Evolutionary conservation across 768 basidiomycete species (phyloP).

Genomic region (Daedalea quercina): DNA sequence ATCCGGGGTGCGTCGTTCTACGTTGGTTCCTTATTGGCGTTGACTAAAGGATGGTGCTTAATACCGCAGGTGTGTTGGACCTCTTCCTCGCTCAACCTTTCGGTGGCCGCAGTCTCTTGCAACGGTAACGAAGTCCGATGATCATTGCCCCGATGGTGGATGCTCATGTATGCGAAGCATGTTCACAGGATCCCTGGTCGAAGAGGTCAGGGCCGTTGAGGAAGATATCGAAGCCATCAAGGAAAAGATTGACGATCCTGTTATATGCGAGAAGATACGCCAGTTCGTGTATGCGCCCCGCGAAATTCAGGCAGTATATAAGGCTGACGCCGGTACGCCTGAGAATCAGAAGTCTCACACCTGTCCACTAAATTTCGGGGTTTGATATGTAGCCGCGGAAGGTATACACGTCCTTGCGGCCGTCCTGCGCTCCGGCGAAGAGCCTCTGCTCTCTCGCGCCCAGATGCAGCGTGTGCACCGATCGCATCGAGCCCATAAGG

Average conservation of each 20-base stretch:
- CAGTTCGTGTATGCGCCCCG: slow-evolving; percentile 81
- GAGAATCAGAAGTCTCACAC: no score
- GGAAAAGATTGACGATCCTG: slow-evolving; percentile 82
- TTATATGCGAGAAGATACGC: slow-evolving; percentile 83
- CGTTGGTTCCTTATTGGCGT: neutral
- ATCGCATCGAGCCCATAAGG: slow-evolving; percentile 69
- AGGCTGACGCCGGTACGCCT: slow-evolving; percentile 70
- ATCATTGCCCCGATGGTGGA: neutral
- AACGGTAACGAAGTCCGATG: slow-evolving; percentile 47
- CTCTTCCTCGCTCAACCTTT: slow-evolving; percentile 97
- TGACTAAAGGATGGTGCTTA: neutral
- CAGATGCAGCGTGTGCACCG: slow-evolving; percentile 79
- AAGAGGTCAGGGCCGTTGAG: slow-evolving; percentile 80
- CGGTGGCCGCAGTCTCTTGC: slow-evolving; percentile 85
- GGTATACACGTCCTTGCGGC: slow-evolving; percentile 70
- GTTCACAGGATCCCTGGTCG: slow-evolving; percentile 89
- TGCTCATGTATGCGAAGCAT: slow-evolving; percentile 45
- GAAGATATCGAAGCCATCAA: slow-evolving; percentile 85
- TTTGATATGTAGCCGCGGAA: slow-evolving; percentile 45
- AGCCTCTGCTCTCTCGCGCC: slow-evolving; percentile 65
- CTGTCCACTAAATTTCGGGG: no score
- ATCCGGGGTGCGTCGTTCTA: slow-evolving; percentile 58
- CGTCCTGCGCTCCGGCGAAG: slow-evolving; percentile 72
- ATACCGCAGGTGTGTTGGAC: slow-evolving; percentile 59
- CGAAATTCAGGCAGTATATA: slow-evolving; percentile 82